These are phyloP conservation scores for Colletotrichum eleusines DNA, from an alignment of 2,329 filamentous ascomycete species.

Conservation along the genomic window DNA sequence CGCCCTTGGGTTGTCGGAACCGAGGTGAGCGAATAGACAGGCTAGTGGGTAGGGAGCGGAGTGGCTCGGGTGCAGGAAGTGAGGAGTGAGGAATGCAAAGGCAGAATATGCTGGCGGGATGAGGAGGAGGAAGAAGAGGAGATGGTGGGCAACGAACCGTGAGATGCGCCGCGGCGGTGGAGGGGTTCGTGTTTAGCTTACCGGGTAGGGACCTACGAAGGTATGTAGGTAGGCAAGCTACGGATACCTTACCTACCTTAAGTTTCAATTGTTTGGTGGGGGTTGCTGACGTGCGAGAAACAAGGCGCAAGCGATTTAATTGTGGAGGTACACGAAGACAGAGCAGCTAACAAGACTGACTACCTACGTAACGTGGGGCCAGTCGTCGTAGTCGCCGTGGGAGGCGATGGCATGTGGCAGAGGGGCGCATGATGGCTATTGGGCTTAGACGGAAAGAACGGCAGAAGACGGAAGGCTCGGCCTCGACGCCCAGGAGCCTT, in stretches of 20 bases:
- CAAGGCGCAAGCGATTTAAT: neutral
- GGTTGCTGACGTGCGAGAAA: conserved; percentile 32
- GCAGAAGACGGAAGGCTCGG: conserved; percentile 33
- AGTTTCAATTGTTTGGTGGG: conserved; percentile 28
- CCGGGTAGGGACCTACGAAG: no score
- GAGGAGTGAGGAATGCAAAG: conserved; percentile 10
- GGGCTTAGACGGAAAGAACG: conserved; percentile 38
- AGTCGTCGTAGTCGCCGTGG: conserved; percentile 32
- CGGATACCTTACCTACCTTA: neutral
- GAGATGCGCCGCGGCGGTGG: conserved; percentile 24
- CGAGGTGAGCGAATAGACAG: conserved; percentile 2
- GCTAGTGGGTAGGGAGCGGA: conserved; percentile 6
- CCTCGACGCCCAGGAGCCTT: conserved; percentile 32
- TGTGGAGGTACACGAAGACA: conserved; percentile 22
- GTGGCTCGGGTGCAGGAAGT: conserved; percentile 13
- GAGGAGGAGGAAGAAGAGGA: neutral
- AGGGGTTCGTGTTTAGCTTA: conserved; percentile 25
- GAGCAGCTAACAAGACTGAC: conserved; percentile 14
- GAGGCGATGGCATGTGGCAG: conserved; percentile 31
- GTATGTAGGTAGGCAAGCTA: neutral
- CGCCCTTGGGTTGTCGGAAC: neutral
- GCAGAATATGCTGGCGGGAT: conserved; percentile 5
- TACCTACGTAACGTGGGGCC: conserved; percentile 38
- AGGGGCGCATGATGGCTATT: conserved; percentile 17
- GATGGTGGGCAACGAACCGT: neutral